A percentile compares a stretch with the other conserved stretches of the same genome.
Conservation (phyloP, 139 green algal species). For the Tetradesmus obliquus region DNA sequence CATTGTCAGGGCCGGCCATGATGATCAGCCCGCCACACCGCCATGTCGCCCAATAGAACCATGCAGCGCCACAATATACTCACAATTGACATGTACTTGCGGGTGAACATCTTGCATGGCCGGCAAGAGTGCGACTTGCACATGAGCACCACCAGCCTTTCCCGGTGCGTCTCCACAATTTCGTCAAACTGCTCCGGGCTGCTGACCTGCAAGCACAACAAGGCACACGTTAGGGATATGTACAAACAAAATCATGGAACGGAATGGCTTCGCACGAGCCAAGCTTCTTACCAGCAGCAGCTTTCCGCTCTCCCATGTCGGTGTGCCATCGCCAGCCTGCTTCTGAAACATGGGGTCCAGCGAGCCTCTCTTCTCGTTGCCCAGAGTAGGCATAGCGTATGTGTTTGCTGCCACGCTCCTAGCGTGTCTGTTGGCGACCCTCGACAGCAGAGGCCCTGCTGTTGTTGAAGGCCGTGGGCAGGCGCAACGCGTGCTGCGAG, state of each 20-base stretch:
- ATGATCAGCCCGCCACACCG: not conserved
- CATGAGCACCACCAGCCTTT: constrained; percentile 77
- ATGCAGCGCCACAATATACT: not conserved
- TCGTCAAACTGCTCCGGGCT: constrained; percentile 61
- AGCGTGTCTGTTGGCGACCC: not conserved
- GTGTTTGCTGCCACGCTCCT: not conserved
- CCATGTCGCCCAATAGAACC: too few species aligned
- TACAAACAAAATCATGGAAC: not conserved
- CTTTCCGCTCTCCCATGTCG: constrained; percentile 2
- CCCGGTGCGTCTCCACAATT: constrained; percentile 52
- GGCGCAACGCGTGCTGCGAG: not conserved
- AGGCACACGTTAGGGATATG: not conserved
- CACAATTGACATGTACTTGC: constrained; percentile 61
- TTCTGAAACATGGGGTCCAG: not conserved
- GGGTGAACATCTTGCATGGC: constrained; percentile 77
- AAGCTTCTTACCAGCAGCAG: not conserved
- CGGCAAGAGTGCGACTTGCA: constrained; percentile 66
- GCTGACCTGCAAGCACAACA: constrained; percentile 8
- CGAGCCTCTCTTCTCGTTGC: not conserved
- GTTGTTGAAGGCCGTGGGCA: not conserved
- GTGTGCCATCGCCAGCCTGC: not conserved
- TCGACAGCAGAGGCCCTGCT: constrained; percentile 1
- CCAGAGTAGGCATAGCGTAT: not conserved
- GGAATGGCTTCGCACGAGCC: not conserved
- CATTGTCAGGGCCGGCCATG: not conserved